Percentiles rank a stretch among this genome's conserved stretches.
Evolutionary conservation across 2,329 filamentous ascomycete species (phyloP).

Genomic region (Nemania serpens): DNA sequence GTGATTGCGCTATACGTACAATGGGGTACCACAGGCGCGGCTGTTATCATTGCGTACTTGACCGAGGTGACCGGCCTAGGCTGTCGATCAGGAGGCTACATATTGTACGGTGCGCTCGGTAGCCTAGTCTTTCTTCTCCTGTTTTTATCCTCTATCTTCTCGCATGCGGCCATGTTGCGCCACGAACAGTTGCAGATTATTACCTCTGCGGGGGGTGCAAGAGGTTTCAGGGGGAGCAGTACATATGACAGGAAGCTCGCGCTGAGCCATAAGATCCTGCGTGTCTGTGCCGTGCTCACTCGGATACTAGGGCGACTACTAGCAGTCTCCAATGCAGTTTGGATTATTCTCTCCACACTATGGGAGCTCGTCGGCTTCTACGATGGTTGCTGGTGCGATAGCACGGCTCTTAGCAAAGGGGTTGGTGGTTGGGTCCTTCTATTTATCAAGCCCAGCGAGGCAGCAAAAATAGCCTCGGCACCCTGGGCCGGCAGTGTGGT

Average conservation of each 20-base stretch:
- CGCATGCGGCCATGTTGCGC: conserved; percentile 27
- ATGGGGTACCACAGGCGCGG: conserved; percentile 27
- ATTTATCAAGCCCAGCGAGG: conserved; percentile 22
- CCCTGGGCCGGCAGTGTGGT: conserved; percentile 24
- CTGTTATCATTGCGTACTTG: conserved; percentile 26
- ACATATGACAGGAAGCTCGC: no score
- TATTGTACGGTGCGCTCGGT: conserved; percentile 23
- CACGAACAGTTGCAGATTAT: conserved; percentile 12
- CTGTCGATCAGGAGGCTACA: conserved; percentile 30
- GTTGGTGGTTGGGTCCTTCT: conserved; percentile 25
- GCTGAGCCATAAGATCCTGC: conserved; percentile 7
- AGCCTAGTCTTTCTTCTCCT: conserved; percentile 22
- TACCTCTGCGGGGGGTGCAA: neutral
- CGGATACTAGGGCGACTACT: conserved; percentile 22
- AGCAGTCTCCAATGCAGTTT: conserved; percentile 22
- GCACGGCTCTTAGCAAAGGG: conserved; percentile 18
- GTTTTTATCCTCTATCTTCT: conserved; percentile 25
- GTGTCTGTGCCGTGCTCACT: conserved; percentile 20
- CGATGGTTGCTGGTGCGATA: conserved; percentile 33
- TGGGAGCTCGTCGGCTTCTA: conserved; percentile 33
- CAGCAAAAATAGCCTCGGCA: neutral
- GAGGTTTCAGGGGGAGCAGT: neutral
- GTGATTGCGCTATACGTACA: conserved; percentile 21
- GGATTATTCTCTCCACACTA: conserved; percentile 28
- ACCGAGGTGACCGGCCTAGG: conserved; percentile 29